These are phyloP conservation scores for Sporothrix pseudoabietina DNA, from an alignment of 2,329 filamentous ascomycete species.

Conservation along the genomic window DNA sequence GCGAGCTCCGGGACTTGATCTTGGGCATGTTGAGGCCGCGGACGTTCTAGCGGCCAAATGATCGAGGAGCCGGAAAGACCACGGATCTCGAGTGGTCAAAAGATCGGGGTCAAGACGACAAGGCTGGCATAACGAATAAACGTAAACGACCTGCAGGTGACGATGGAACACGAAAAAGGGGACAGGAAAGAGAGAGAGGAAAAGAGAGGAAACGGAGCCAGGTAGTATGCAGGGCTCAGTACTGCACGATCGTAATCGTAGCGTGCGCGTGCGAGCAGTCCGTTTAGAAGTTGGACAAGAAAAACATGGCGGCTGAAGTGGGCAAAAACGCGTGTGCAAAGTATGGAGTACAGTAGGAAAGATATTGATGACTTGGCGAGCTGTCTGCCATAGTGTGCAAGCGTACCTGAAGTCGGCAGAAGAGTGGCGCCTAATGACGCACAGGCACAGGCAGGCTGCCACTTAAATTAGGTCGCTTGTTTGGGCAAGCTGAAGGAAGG, in stretches of 20 bases:
- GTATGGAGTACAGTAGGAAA: neutral
- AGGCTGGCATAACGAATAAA: slow-evolving; percentile 16
- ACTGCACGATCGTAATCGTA: neutral
- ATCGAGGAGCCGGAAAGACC: neutral
- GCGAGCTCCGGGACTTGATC: slow-evolving; percentile 52
- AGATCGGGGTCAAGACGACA: slow-evolving; percentile 13
- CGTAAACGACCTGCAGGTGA: neutral
- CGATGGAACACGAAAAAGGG: neutral
- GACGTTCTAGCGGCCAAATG: neutral
- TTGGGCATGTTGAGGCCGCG: slow-evolving; percentile 43
- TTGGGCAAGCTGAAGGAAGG: neutral
- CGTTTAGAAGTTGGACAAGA: slow-evolving; percentile 13
- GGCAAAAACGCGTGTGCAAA: neutral
- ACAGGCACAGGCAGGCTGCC: slow-evolving; percentile 11
- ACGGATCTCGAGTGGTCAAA: neutral
- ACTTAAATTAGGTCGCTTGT: slow-evolving; percentile 11
- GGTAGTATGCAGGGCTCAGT: neutral
- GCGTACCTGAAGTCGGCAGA: slow-evolving; percentile 11
- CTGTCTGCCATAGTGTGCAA: neutral
- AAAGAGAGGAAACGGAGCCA: neutral
- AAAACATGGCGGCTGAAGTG: slow-evolving; percentile 2
- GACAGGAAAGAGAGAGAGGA: neutral
- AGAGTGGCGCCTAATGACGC: slow-evolving; percentile 14
- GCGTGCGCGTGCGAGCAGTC: neutral
- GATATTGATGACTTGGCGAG: slow-evolving; percentile 21